These are phyloP conservation scores for Boeremia lycopersici DNA, from an alignment of 2,329 filamentous ascomycete species.

Conservation along the genomic window DNA sequence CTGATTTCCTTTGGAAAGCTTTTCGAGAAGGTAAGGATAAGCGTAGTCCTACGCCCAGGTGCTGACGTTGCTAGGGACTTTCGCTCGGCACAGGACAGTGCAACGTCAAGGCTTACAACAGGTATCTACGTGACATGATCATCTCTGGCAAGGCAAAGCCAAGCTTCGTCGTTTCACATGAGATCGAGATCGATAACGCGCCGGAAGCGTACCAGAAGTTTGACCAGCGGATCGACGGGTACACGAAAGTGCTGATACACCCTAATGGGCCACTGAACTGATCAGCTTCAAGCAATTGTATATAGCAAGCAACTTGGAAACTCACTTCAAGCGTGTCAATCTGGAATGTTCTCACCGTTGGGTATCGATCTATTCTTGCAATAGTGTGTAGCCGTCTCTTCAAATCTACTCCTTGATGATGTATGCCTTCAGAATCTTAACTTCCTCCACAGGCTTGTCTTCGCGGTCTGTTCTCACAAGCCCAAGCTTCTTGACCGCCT, in stretches of 20 bases:
- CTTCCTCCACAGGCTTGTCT: conserved; percentile 80
- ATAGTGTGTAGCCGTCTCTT: not conserved
- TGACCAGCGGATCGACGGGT: conserved; percentile 68
- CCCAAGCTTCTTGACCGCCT: conserved; percentile 85
- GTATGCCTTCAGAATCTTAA: conserved; percentile 77
- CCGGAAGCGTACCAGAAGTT: conserved; percentile 69
- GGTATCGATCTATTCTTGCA: not conserved
- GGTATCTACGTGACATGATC: conserved; percentile 69
- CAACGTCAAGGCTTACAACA: conserved; percentile 72
- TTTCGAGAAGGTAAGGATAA: conserved; percentile 64
- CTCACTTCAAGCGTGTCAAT: conserved; percentile 1
- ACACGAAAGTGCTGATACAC: conserved; percentile 71
- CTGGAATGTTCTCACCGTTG: not conserved
- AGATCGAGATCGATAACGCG: conserved; percentile 67
- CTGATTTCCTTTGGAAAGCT: conserved; percentile 70
- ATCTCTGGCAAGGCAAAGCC: conserved; percentile 68
- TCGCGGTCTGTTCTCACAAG: conserved; percentile 81
- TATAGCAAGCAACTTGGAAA: not conserved
- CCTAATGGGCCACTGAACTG: conserved; percentile 57
- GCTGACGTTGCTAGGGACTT: conserved; percentile 56
- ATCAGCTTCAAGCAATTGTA: conserved; percentile 14
- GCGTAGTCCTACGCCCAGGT: not conserved
- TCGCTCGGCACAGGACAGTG: conserved; percentile 67
- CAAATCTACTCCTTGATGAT: conserved; percentile 64
- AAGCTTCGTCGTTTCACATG: conserved; percentile 69